phyloP scores from a whole-genome alignment of 805 yeast species.

The Suhomyces kilbournensis region DNA sequence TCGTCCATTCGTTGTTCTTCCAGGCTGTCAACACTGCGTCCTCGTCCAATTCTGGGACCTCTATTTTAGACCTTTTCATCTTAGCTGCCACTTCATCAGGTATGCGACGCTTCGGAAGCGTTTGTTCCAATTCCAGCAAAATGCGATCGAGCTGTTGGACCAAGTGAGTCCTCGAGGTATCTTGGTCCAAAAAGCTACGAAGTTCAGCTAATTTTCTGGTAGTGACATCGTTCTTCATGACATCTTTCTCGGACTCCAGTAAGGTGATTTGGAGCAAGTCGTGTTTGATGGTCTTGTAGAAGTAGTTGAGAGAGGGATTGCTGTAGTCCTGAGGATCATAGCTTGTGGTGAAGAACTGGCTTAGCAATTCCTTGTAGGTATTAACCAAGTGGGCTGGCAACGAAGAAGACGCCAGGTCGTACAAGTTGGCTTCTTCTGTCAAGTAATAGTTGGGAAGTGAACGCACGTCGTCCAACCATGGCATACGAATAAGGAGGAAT shows the following conservation, averaged over 20 bases:
- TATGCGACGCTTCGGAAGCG: slow-evolving; percentile 13
- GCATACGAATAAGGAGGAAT: slow-evolving; percentile 62
- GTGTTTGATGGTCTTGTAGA: slow-evolving; percentile 61
- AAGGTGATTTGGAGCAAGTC: slow-evolving; percentile 52
- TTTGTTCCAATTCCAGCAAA: slow-evolving; percentile 11
- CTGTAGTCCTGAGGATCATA: slow-evolving; percentile 57
- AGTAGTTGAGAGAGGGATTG: slow-evolving; percentile 69
- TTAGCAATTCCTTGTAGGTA: slow-evolving; percentile 23
- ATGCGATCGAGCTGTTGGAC: slow-evolving; percentile 9
- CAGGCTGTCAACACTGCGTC: slow-evolving; percentile 42
- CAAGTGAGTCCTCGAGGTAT: slow-evolving; percentile 7
- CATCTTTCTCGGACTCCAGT: slow-evolving; percentile 11
- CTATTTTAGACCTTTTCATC: slow-evolving; percentile 17
- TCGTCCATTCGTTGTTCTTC: slow-evolving; percentile 31
- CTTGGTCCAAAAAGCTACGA: slow-evolving; percentile 4
- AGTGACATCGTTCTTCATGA: slow-evolving; percentile 21
- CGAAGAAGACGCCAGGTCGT: slow-evolving; percentile 16
- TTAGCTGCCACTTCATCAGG: slow-evolving; percentile 37
- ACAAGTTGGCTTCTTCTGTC: slow-evolving; percentile 7
- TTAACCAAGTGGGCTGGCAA: slow-evolving; percentile 19
- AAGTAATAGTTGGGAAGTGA: slow-evolving; percentile 49
- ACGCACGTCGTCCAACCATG: slow-evolving; percentile 75
- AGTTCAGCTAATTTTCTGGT: slow-evolving; percentile 14
- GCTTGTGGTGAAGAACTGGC: slow-evolving; percentile 42
- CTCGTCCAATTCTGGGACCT: slow-evolving; percentile 28